Evolutionary conservation across 176 grass and related monocot genomes (phyloP), one percentile per base, ranked within the genome.

Genomic region (Aegilops umbellulata): DNA sequence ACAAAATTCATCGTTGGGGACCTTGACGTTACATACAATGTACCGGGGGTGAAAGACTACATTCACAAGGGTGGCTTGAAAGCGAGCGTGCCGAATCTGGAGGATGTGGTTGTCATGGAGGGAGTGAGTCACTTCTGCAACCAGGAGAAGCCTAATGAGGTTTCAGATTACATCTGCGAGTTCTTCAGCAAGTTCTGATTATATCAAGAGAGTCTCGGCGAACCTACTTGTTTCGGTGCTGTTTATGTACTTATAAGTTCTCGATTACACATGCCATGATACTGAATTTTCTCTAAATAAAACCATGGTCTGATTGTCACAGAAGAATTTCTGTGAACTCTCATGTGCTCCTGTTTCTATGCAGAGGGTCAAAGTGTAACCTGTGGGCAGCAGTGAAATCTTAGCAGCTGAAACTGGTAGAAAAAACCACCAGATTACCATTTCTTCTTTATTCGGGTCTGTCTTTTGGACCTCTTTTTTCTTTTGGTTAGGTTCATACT

Each of bases 1-100:
- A 83, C 91, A 22, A 97, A 97, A 63, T 97, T 94, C 65, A 94
- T 94, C 10, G 86, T 97, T 64, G 94, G 94, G 61, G 92, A 94
- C 74, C 80, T 94, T 12, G 94, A 94, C 80, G 5, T 90, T 60
- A 90, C 87, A 8, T 94, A 94, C 65, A 85, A 92, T 82, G 65
- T 47, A 0, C 92, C 90, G 0, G 94, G 92, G 1, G 85, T 92
- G 17, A 84, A 85, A 36, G 83, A 92, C 38, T 92, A 90, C 83
- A 92, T 94, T 60, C 86, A 94, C 65, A 92, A 94, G 57, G 94
- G 94, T 39, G 88, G 88, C 17, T 89, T 97, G 14, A 94, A 84
- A 17, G 85, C 73, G 76, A 44, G 55, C 9, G 92, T 97, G 55
- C 94, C 90, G 0, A 90, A 92, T 88, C 90, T 97, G 49, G 89